Evolutionary conservation across 345 rosid species (phyloP).

Genomic region (Corchorus capsularis): DNA sequence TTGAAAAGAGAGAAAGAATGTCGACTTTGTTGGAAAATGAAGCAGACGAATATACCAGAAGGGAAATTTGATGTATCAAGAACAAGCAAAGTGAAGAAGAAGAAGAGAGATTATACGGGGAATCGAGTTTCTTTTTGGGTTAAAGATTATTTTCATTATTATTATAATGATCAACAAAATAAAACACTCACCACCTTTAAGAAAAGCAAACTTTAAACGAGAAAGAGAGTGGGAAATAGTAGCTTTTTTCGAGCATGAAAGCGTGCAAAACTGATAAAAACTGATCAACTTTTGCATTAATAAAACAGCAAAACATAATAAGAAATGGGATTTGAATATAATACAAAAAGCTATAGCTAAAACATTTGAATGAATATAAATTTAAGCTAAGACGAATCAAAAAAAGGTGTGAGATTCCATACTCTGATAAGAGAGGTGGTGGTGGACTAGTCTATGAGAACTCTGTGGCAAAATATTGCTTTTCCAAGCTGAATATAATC

Average conservation of each 20-base stretch:
- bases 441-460: background rate
- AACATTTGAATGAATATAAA: slow-evolving; percentile 9
- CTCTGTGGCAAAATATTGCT: slow-evolving; percentile 22
- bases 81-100: background rate
- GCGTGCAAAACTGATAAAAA: slow-evolving; percentile 27
- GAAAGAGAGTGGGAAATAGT: slow-evolving; percentile 13
- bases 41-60: slow-evolving; percentile 20
- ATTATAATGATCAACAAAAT: slow-evolving; percentile 4
- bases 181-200: slow-evolving; percentile 30
- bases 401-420: slow-evolving; percentile 35
- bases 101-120: slow-evolving; percentile 12
- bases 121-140: slow-evolving; percentile 15
- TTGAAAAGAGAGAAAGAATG: slow-evolving; percentile 15
- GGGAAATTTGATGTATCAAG: background rate
- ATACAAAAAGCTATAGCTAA: slow-evolving; percentile 1
- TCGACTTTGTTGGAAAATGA: slow-evolving; percentile 21
- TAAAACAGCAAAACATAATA: slow-evolving; percentile 1
- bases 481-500: slow-evolving; percentile 29
- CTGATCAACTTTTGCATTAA: background rate
- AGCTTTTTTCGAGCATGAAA: slow-evolving; percentile 27
- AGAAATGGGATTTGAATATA: slow-evolving; percentile 16
- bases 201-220: slow-evolving; percentile 28
- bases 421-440: slow-evolving; percentile 15
- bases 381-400: slow-evolving; percentile 11
- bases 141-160: background rate